A percentile compares a stretch with the other conserved stretches of the same genome.
Evolutionary conservation across 2,329 filamentous ascomycete genomes (phyloP).

Genomic region (Chrysoporthe deuterocubensis): DNA sequence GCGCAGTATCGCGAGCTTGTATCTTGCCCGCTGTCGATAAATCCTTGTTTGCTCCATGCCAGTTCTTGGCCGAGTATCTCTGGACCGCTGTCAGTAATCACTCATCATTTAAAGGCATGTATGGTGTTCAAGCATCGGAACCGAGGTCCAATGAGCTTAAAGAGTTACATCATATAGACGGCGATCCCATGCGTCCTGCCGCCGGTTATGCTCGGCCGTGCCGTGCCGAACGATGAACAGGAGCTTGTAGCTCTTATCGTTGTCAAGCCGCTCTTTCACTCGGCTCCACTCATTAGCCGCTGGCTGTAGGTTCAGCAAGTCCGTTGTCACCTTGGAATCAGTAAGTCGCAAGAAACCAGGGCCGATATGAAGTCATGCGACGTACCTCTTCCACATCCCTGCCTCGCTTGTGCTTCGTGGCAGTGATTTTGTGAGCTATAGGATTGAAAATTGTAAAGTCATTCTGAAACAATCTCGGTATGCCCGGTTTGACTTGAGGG

Average conservation of each 20-base stretch:
- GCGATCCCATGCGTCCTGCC: conserved; percentile 2
- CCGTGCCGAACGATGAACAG: background rate
- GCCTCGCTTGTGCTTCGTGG: conserved; percentile 8
- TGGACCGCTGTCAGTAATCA: background rate
- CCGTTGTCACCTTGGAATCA: background rate
- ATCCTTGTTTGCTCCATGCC: conserved; percentile 4
- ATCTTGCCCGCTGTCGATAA: background rate
- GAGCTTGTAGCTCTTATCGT: background rate
- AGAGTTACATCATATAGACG: background rate
- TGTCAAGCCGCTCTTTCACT: background rate
- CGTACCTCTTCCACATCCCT: background rate
- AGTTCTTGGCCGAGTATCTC: conserved; percentile 10
- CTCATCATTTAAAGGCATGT: background rate
- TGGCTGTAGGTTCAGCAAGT: background rate
- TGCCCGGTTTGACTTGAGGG: background rate
- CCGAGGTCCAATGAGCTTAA: background rate
- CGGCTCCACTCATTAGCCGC: background rate
- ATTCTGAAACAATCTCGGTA: background rate
- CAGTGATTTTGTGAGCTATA: background rate
- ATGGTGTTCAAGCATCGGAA: too few relatives aligned
- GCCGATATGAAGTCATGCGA: background rate
- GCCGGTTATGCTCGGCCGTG: conserved; percentile 4
- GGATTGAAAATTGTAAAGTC: background rate
- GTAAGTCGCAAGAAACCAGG: background rate
- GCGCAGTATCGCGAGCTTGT: background rate